Conservation (phyloP, 2,329 filamentous ascomycete genomes). For the Fusarium sp. region DNA sequence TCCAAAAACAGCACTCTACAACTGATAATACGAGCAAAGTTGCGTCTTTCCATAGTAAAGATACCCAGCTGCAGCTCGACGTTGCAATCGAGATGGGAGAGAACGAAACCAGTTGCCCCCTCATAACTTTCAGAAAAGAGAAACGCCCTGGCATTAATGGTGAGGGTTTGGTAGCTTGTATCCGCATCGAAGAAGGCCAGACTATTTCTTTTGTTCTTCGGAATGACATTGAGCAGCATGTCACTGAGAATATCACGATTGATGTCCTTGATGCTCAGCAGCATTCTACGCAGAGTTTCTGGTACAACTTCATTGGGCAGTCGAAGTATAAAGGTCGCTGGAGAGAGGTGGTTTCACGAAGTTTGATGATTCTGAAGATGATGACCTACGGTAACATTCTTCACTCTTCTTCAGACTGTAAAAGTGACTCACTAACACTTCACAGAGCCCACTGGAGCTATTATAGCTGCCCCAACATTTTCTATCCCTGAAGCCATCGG, state of each 20-base stretch:
- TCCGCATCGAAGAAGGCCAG: conserved; percentile 73
- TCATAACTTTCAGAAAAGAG: conserved; percentile 66
- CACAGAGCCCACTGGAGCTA: conserved; percentile 78
- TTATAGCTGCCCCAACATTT: conserved; percentile 81
- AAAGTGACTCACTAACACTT: neutral
- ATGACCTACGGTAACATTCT: conserved; percentile 67
- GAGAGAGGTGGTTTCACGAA: conserved; percentile 76
- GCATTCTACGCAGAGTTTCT: conserved; percentile 76
- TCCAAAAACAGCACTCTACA: conserved; percentile 56
- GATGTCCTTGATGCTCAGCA: conserved; percentile 70
- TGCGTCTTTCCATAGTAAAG: conserved; percentile 70
- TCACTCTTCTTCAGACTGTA: accelerated
- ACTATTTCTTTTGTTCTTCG: conserved; percentile 76
- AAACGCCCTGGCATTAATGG: conserved; percentile 64
- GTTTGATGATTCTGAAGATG: conserved; percentile 79
- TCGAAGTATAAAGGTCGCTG: conserved; percentile 78
- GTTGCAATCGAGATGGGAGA: conserved; percentile 71
- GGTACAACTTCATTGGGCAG: conserved; percentile 78
- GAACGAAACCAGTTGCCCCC: conserved; percentile 56
- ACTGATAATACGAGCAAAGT: conserved; percentile 63
- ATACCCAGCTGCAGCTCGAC: conserved; percentile 72
- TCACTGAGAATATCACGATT: conserved; percentile 68
- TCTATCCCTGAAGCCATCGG: conserved; percentile 81
- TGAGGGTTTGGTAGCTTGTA: conserved; percentile 70
- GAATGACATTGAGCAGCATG: conserved; percentile 68